phyloP scores from a whole-genome alignment of 73 alveolate genomes.

The Breviolum minutum region DNA sequence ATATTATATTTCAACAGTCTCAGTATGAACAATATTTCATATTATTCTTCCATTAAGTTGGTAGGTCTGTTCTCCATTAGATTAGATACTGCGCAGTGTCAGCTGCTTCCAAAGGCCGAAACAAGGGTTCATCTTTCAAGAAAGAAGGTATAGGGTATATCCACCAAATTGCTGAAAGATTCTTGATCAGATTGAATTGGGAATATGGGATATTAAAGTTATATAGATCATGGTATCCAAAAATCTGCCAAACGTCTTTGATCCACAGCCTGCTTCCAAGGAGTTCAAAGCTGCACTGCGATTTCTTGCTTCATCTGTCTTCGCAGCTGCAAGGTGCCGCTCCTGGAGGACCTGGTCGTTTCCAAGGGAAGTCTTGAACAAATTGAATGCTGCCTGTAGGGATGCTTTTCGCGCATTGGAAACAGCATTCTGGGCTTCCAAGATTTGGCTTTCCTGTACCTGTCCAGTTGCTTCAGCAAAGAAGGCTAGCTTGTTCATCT shows the following conservation, averaged over 20 bases:
- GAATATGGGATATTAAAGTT: background rate
- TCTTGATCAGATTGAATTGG: background rate
- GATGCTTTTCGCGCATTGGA: background rate
- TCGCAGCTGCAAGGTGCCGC: background rate
- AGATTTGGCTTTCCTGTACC: background rate
- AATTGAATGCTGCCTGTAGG: background rate
- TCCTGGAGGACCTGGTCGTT: constrained; percentile 1
- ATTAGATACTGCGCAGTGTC: no score
- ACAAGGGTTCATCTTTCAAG: no score
- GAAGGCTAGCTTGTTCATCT: constrained; percentile 1
- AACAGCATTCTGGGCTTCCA: background rate
- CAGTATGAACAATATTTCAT: no score
- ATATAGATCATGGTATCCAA: background rate
- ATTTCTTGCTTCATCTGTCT: background rate
- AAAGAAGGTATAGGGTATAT: no score
- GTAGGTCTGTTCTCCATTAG: no score
- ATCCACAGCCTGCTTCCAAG: background rate
- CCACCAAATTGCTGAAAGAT: no score
- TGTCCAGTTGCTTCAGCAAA: constrained; percentile 12
- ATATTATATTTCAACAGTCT: no score
- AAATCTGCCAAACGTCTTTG: background rate
- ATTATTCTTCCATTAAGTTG: no score
- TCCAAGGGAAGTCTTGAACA: background rate
- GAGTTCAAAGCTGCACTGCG: background rate
- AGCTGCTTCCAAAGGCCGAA: no score